phyloP scores from a whole-genome alignment of 2,329 filamentous ascomycete genomes.

The Colletotrichum chrysophilum region DNA sequence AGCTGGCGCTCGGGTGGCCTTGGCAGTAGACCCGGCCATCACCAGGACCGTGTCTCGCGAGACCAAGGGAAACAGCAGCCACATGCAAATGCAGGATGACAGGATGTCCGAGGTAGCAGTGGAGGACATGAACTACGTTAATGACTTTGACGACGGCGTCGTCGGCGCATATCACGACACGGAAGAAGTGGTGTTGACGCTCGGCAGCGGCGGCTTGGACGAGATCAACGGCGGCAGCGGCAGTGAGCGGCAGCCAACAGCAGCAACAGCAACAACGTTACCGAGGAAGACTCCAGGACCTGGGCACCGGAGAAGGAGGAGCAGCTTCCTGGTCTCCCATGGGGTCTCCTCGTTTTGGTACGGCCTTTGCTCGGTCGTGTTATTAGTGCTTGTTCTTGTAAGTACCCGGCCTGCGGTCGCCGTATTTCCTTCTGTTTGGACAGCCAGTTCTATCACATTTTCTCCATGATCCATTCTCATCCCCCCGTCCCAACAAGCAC shows the following conservation, averaged over 20 bases:
- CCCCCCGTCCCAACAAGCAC: background rate
- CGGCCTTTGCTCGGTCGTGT: conserved; percentile 20
- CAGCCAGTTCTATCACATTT: background rate
- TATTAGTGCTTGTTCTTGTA: conserved; percentile 16
- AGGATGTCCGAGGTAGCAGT: background rate
- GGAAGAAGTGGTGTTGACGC: background rate
- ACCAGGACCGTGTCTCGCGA: background rate
- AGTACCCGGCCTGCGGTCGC: conserved; percentile 1
- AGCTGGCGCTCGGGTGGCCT: background rate
- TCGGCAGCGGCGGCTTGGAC: background rate
- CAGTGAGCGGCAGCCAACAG: background rate
- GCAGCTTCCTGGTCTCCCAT: conserved; percentile 21
- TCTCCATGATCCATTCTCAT: background rate
- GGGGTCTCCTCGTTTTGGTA: conserved; percentile 23
- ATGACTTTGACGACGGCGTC: background rate
- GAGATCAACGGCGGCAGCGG: background rate
- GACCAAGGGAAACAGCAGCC: background rate
- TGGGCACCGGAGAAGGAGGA: conserved; percentile 19
- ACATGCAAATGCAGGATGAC: background rate
- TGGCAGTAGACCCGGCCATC: background rate
- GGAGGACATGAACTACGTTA: background rate
- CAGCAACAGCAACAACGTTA: background rate
- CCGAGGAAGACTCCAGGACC: background rate
- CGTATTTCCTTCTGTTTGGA: background rate
- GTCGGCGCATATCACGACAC: background rate